Percentiles rank a stretch among this genome's conserved stretches.
phyloP scores from a whole-genome alignment of 176 grass and related monocot genomes.

The Triticum timopheevii region DNA sequence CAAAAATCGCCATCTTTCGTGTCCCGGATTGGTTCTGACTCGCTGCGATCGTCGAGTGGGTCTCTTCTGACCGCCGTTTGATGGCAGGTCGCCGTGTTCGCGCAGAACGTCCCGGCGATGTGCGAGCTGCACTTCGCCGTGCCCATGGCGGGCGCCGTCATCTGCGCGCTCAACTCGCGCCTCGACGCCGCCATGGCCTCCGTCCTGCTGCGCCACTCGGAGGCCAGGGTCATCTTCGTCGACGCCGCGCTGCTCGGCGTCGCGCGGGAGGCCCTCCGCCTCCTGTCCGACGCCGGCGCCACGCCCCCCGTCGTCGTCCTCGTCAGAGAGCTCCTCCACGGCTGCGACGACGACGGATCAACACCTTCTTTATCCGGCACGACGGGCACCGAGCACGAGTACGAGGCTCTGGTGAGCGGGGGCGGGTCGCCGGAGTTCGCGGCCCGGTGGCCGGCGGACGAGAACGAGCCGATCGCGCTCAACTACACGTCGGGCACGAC shows the following conservation, averaged over 20 bases:
- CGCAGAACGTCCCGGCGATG: constrained; percentile 70
- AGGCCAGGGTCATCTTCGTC: constrained; percentile 70
- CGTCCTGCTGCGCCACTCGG: constrained; percentile 66
- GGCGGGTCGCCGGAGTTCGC: constrained; percentile 18
- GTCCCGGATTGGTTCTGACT: too few species aligned
- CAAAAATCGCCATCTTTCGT: too few species aligned
- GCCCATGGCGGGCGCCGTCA: constrained; percentile 76
- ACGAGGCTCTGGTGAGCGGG: constrained; percentile 48
- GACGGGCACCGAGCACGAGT: constrained; percentile 11
- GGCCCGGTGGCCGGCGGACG: constrained; percentile 58
- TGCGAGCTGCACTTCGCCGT: constrained; percentile 83
- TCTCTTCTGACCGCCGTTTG: too few species aligned
- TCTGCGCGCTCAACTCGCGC: constrained; percentile 77
- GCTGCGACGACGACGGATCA: not conserved
- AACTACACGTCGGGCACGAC: constrained; percentile 93
- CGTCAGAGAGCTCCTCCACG: constrained; percentile 48
- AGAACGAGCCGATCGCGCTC: constrained; percentile 71
- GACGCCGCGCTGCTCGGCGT: constrained; percentile 53
- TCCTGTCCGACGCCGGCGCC: constrained; percentile 36
- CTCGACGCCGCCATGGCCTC: constrained; percentile 64
- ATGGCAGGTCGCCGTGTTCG: constrained; percentile 68
- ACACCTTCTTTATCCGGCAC: not conserved
- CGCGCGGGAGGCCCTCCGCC: constrained; percentile 45
- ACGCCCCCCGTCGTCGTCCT: constrained; percentile 41
- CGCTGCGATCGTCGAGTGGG: not conserved